Evolutionary conservation across 1,139 yeast genomes (phyloP).

Genomic region (Kluyveromyces sp.): DNA sequence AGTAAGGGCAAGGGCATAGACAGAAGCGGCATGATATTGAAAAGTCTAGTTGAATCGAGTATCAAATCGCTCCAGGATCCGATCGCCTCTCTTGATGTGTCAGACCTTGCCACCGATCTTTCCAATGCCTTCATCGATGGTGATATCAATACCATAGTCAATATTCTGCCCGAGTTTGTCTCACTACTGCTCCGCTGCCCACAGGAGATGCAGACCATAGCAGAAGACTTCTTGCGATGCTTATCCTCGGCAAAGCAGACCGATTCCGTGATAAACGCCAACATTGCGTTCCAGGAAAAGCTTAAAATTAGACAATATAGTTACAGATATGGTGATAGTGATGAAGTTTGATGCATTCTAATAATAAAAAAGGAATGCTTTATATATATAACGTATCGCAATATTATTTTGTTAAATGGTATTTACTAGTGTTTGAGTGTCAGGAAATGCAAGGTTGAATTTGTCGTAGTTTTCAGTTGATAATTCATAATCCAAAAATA

Average conservation of each 20-base stretch:
- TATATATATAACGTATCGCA: not conserved
- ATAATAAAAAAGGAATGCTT: not conserved
- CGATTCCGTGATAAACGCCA: conserved; percentile 2
- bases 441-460: not conserved
- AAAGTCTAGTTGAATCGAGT: conserved; percentile 2
- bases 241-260: conserved; percentile 2
- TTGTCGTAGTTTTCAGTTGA: not conserved
- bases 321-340: conserved; percentile 3
- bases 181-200: conserved; percentile 3
- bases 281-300: conserved; percentile 4
- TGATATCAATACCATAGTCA: conserved; percentile 2
- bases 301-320: conserved; percentile 6
- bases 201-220: conserved; percentile 2
- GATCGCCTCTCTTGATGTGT: conserved; percentile 2
- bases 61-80: conserved; percentile 2
- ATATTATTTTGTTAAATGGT: not conserved
- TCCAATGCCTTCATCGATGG: conserved; percentile 2
- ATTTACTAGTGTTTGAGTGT: not conserved
- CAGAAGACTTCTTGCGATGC: conserved; percentile 2
- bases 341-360: not conserved
- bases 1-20: not conserved
- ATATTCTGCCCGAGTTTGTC: conserved; percentile 2
- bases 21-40: conserved; percentile 2
- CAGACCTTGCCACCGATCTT: conserved; percentile 3
- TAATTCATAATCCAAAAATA: not conserved